A percentile compares a stretch with the other conserved stretches of the same genome.
Evolutionary conservation across 805 yeast species (phyloP).

Genomic region (Teunomyces barrocoloradensis): DNA sequence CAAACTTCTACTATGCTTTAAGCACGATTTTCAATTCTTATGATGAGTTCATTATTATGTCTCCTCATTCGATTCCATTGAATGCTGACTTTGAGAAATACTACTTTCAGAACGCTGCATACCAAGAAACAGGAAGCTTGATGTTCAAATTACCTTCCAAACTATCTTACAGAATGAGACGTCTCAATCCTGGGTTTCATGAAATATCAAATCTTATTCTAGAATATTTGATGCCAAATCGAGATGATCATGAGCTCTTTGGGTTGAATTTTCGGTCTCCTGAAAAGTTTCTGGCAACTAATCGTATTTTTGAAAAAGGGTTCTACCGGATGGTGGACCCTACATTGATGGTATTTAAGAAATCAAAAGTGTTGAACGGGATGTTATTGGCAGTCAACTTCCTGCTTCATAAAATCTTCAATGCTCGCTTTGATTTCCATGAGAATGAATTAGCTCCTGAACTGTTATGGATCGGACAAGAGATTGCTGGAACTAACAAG

Average conservation of each 20-base stretch:
- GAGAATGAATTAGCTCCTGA: slow-evolving; percentile 18
- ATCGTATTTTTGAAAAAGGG: slow-evolving; percentile 19
- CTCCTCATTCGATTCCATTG: slow-evolving; percentile 28
- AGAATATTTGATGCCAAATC: slow-evolving; percentile 17
- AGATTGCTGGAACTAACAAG: slow-evolving; percentile 22
- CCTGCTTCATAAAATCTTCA: slow-evolving; percentile 19
- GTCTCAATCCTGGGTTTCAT: slow-evolving; percentile 26
- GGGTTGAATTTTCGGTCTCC: slow-evolving; percentile 12
- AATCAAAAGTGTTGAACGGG: slow-evolving; percentile 24
- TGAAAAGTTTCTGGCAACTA: slow-evolving; percentile 7
- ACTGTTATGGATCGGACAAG: slow-evolving; percentile 35
- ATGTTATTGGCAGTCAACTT: slow-evolving; percentile 24
- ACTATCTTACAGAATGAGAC: slow-evolving; percentile 14
- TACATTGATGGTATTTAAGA: slow-evolving; percentile 26
- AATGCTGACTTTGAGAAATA: slow-evolving; percentile 9
- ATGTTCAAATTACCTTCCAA: slow-evolving; percentile 30
- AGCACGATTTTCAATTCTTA: slow-evolving; percentile 34
- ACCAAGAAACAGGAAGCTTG: slow-evolving; percentile 20
- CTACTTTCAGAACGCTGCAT: slow-evolving; percentile 19
- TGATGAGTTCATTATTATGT: slow-evolving; percentile 27
- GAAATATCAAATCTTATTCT: slow-evolving; percentile 27
- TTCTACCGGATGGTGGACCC: slow-evolving; percentile 28
- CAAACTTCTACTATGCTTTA: slow-evolving; percentile 14
- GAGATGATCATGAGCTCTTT: slow-evolving; percentile 18
- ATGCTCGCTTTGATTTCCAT: slow-evolving; percentile 16